Conservation (phyloP, 2,329 filamentous ascomycete species). For the Fusarium cyanostomum region DNA sequence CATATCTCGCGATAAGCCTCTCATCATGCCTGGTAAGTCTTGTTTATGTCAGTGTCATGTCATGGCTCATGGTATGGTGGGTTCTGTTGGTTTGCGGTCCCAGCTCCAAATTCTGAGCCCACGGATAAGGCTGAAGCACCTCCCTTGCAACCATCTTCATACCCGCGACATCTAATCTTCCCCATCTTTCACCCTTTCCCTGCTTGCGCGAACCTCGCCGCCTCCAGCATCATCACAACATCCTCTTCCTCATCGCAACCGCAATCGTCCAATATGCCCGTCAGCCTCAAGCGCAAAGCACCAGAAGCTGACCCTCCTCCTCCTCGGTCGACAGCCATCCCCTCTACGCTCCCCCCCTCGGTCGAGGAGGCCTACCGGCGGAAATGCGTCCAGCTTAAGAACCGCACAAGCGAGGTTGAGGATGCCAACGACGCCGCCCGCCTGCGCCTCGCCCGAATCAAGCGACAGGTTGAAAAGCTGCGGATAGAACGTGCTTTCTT, state of each 20-base stretch:
- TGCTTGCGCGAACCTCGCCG: slow-evolving; percentile 2
- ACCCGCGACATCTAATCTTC: not conserved
- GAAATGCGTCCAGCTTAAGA: slow-evolving; percentile 95
- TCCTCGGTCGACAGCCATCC: slow-evolving; percentile 55
- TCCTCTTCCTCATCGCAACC: slow-evolving; percentile 9
- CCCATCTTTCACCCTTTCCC: slow-evolving; percentile 5
- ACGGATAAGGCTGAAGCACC: slow-evolving; percentile 25
- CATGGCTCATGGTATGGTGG: slow-evolving; percentile 21
- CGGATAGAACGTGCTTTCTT: slow-evolving; percentile 84
- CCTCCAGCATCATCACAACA: slow-evolving; percentile 3
- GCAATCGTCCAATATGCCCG: slow-evolving; percentile 42
- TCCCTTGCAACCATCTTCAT: slow-evolving; percentile 27
- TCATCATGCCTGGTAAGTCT: slow-evolving; percentile 34
- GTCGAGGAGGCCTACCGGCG: slow-evolving; percentile 95
- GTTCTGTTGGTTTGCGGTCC: slow-evolving; percentile 29
- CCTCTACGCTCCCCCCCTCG: slow-evolving; percentile 78
- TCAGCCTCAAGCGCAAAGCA: slow-evolving; percentile 48
- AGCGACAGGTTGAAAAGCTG: slow-evolving; percentile 90
- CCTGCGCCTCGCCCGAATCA: slow-evolving; percentile 79
- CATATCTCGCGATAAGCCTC: slow-evolving; percentile 3
- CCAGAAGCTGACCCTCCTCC: slow-evolving; percentile 49
- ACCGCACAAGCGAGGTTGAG: slow-evolving; percentile 90
- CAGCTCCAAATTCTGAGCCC: slow-evolving; percentile 18
- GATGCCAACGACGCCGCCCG: slow-evolving; percentile 87
- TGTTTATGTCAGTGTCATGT: slow-evolving; percentile 5